Evolutionary conservation across 1,284 basidiomycete species (phyloP).

Genomic region (Heterobasidion parviporum): DNA sequence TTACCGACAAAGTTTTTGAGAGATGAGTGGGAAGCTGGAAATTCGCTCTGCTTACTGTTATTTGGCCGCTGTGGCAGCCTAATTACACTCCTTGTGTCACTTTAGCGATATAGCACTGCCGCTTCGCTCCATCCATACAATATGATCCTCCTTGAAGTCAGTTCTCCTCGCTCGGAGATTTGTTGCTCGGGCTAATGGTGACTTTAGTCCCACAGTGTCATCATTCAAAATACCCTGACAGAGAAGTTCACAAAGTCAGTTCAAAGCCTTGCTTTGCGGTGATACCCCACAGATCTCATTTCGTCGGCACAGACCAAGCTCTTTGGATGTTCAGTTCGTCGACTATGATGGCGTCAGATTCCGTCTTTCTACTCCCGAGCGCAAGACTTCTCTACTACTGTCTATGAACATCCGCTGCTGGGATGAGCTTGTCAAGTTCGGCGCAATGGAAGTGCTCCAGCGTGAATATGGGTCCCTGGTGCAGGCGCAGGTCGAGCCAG

Average conservation of each 20-base stretch:
- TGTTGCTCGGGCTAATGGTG: background rate
- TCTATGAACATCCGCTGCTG: conserved; percentile 99
- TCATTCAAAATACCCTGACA: conserved; percentile 87
- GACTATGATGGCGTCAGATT: conserved; percentile 98
- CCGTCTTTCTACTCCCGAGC: conserved; percentile 82
- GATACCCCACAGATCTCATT: conserved; percentile 10
- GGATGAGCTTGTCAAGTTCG: conserved; percentile 86
- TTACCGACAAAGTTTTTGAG: conserved; percentile 3
- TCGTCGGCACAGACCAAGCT: conserved; percentile 57
- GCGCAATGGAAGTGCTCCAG: conserved; percentile 74
- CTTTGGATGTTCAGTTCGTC: conserved; percentile 92
- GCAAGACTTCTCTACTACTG: conserved; percentile 75
- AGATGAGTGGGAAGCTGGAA: conserved; percentile 8
- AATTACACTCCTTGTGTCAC: background rate
- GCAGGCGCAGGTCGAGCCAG: conserved; percentile 59
- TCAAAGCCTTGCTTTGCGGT: background rate
- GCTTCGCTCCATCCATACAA: conserved; percentile 5
- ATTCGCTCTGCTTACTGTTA: conserved; percentile 15
- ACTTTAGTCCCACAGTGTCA: conserved; percentile 77
- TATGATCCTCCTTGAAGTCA: conserved; percentile 71
- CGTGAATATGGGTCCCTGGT: conserved; percentile 81
- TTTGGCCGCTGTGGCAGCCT: conserved; percentile 7
- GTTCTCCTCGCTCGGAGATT: conserved; percentile 8
- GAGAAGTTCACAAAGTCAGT: conserved; percentile 85
- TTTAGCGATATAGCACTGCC: background rate